A percentile compares a stretch with the other conserved stretches of the same genome.
Conservation (phyloP, 1,284 basidiomycete species). For the Violaceomyces palustris region DNA sequence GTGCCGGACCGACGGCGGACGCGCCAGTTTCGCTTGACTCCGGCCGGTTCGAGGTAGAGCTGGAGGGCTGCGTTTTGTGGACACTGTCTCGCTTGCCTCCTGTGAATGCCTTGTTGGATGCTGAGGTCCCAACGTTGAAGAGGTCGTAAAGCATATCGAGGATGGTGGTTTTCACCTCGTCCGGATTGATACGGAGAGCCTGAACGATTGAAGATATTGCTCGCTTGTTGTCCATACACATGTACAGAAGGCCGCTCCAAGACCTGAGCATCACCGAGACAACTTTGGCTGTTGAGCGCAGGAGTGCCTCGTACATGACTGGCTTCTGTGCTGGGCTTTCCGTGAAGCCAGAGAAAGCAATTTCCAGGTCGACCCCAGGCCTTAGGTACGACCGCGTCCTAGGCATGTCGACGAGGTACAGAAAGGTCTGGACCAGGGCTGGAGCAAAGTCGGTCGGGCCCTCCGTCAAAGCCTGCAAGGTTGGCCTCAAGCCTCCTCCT, state of each 20-base stretch:
- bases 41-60: background rate
- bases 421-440: slow-evolving; percentile 75
- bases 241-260: slow-evolving; percentile 92
- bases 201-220: slow-evolving; percentile 80
- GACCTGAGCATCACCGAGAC: slow-evolving; percentile 76
- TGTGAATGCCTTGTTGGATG: too few species aligned
- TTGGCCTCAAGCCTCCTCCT: slow-evolving; percentile 78
- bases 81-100: too few species aligned
- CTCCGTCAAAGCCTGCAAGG: slow-evolving; percentile 79
- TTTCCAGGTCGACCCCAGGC: slow-evolving; percentile 84
- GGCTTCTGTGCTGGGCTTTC: slow-evolving; percentile 78
- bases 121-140: slow-evolving; percentile 59
- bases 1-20: slow-evolving; percentile 3
- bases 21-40: background rate
- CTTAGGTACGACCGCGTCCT: slow-evolving; percentile 72
- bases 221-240: slow-evolving; percentile 81
- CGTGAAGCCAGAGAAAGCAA: slow-evolving; percentile 51
- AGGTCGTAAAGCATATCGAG: slow-evolving; percentile 90
- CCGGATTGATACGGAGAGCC: slow-evolving; percentile 78
- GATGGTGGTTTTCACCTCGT: slow-evolving; percentile 63
- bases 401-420: slow-evolving; percentile 81
- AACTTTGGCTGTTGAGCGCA: slow-evolving; percentile 71
- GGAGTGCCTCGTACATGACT: slow-evolving; percentile 55
- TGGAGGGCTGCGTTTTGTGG: background rate
- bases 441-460: slow-evolving; percentile 79